phyloP scores from a whole-genome alignment of 257 asterid species.

The Voacanga thouarsii region DNA sequence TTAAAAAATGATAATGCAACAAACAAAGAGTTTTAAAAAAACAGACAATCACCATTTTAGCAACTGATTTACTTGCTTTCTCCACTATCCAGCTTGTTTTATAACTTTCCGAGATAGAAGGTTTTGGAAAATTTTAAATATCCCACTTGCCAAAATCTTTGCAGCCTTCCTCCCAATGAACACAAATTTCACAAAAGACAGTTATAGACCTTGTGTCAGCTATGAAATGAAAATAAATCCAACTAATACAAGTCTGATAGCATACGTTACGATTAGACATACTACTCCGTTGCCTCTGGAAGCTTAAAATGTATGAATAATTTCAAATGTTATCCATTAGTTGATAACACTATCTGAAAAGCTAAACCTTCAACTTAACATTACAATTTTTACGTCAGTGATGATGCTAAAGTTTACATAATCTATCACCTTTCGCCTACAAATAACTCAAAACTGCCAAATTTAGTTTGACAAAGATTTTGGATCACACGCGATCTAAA shows the following conservation, averaged over 20 bases:
- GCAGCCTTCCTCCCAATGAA: not conserved
- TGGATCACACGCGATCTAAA: not conserved
- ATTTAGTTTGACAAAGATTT: not conserved
- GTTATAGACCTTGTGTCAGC: not conserved
- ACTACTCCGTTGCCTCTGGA: not conserved
- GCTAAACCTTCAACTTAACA: not conserved
- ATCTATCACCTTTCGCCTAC: not conserved
- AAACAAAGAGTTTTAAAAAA: not conserved
- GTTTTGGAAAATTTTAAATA: not conserved
- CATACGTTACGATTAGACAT: not conserved
- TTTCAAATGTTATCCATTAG: not conserved
- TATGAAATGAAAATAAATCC: not conserved
- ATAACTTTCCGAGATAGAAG: not conserved
- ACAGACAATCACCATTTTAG: not conserved
- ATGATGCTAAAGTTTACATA: not conserved
- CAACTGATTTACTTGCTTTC: not conserved
- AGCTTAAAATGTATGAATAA: not conserved
- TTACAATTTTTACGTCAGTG: slow-evolving; percentile 6
- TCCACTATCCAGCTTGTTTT: not conserved
- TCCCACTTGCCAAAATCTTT: not conserved
- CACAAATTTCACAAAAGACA: not conserved
- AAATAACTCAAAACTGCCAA: not conserved
- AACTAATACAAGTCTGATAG: not conserved
- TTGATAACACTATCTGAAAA: not conserved
- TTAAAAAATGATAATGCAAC: not conserved